Evolutionary conservation across 2,329 filamentous ascomycete genomes (phyloP).

Genomic region (Pezicula rhizophila): DNA sequence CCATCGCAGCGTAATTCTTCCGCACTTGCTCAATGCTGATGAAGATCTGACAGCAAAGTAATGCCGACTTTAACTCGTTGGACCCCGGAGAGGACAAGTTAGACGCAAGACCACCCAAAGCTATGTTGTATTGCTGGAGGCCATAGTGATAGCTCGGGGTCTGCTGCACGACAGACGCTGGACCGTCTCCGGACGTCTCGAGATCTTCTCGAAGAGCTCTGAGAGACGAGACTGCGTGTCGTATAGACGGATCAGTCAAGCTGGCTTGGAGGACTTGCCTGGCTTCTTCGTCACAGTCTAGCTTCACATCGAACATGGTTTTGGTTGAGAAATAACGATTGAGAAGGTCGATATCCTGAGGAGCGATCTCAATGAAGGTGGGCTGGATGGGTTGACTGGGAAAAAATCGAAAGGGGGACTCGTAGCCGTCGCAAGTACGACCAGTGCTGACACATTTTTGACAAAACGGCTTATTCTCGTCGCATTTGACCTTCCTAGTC

Average conservation of each 20-base stretch:
- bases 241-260: slow-evolving; percentile 29
- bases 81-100: slow-evolving; percentile 29
- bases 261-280: slow-evolving; percentile 33
- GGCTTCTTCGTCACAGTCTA: slow-evolving; percentile 34
- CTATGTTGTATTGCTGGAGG: slow-evolving; percentile 36
- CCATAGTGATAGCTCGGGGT: slow-evolving; percentile 30
- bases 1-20: slow-evolving; percentile 35
- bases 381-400: slow-evolving; percentile 17
- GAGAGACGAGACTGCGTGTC: slow-evolving; percentile 35
- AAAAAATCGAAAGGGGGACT: slow-evolving; percentile 31
- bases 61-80: slow-evolving; percentile 30
- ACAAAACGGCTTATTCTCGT: slow-evolving; percentile 21
- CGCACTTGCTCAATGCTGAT: slow-evolving; percentile 41
- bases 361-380: slow-evolving; percentile 16
- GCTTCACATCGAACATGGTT: slow-evolving; percentile 32
- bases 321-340: slow-evolving; percentile 37
- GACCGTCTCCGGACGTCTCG: slow-evolving; percentile 26
- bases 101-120: slow-evolving; percentile 34
- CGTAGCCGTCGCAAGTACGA: slow-evolving; percentile 37
- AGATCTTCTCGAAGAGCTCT: slow-evolving; percentile 33
- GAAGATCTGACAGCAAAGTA: slow-evolving; percentile 41
- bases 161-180: slow-evolving; percentile 23
- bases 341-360: slow-evolving; percentile 29
- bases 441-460: slow-evolving; percentile 30
- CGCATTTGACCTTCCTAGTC: slow-evolving; percentile 34